These are phyloP conservation scores for Phytophthora sp. DNA, from an alignment of 352 stramenopile species.

Conservation along the genomic window DNA sequence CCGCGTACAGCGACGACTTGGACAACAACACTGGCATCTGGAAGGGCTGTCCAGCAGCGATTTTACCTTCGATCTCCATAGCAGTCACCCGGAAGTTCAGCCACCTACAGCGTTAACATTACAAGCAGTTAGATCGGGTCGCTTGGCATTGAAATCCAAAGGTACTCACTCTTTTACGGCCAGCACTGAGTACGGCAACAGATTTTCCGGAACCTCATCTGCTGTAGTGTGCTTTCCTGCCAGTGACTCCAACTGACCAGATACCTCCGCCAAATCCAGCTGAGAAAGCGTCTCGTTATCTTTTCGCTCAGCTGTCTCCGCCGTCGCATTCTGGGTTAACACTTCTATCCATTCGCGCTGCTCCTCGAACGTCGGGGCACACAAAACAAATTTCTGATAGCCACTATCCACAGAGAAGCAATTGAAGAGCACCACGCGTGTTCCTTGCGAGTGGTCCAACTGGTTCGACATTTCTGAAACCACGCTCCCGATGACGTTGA, in stretches of 20 bases:
- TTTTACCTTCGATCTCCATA: constrained; percentile 87
- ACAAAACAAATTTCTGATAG: constrained; percentile 84
- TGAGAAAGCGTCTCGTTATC: constrained; percentile 76
- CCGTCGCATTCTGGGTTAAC: constrained; percentile 82
- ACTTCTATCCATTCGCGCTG: constrained; percentile 90
- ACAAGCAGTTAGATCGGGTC: constrained; percentile 16
- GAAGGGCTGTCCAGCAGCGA: constrained; percentile 77
- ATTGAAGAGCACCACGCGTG: constrained; percentile 85
- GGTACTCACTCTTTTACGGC: constrained; percentile 89
- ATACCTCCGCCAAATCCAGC: constrained; percentile 76
- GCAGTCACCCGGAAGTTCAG: constrained; percentile 85
- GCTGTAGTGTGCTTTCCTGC: constrained; percentile 74
- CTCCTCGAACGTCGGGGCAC: constrained; percentile 86
- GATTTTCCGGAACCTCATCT: constrained; percentile 67
- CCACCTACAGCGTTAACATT: constrained; percentile 52
- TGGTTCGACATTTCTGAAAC: constrained; percentile 88
- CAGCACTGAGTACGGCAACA: constrained; percentile 82
- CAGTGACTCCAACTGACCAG: constrained; percentile 80
- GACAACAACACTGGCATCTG: constrained; percentile 86
- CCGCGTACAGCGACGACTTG: constrained; percentile 87
- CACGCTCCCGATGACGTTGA: constrained; percentile 84
- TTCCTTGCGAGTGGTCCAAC: constrained; percentile 87
- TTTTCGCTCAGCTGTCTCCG: constrained; percentile 80
- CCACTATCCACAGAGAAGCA: constrained; percentile 88
- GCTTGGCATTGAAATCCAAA: neutral